phyloP scores from a whole-genome alignment of 169 alveolate species.

The Perkinsus olseni region DNA sequence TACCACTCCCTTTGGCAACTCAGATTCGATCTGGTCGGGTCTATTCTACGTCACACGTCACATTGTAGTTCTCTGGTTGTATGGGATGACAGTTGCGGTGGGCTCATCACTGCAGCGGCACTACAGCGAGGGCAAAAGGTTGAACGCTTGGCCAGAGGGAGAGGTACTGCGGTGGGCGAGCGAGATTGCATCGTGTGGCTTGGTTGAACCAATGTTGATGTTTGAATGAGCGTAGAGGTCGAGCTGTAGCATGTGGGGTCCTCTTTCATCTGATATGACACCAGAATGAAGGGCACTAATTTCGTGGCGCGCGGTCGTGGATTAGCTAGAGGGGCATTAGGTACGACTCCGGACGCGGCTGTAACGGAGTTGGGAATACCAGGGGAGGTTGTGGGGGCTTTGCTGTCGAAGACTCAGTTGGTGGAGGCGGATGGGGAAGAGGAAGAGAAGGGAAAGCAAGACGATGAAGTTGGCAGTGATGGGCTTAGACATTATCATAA shows the following conservation, averaged over 20 bases:
- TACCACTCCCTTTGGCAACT: background rate
- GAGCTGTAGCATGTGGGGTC: no score
- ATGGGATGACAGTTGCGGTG: background rate
- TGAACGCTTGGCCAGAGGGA: background rate
- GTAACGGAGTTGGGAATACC: background rate
- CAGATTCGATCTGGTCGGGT: background rate
- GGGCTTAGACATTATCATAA: background rate
- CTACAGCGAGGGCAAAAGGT: background rate
- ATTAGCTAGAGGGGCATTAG: no score
- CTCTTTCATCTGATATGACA: no score
- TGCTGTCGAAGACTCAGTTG: background rate
- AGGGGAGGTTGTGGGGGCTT: background rate
- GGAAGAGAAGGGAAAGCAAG: background rate
- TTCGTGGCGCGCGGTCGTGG: background rate
- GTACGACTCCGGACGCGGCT: background rate
- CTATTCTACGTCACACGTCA: background rate
- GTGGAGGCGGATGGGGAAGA: background rate
- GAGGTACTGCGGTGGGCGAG: background rate
- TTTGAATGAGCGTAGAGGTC: no score
- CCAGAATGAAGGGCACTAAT: background rate
- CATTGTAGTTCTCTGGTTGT: background rate
- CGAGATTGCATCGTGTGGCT: no score
- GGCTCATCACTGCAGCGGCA: background rate
- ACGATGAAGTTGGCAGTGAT: background rate
- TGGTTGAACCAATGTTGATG: no score